Base-by-base conservation (phyloP, 2,329 filamentous ascomycete species). In the Nectriaceae sp. region DNA sequence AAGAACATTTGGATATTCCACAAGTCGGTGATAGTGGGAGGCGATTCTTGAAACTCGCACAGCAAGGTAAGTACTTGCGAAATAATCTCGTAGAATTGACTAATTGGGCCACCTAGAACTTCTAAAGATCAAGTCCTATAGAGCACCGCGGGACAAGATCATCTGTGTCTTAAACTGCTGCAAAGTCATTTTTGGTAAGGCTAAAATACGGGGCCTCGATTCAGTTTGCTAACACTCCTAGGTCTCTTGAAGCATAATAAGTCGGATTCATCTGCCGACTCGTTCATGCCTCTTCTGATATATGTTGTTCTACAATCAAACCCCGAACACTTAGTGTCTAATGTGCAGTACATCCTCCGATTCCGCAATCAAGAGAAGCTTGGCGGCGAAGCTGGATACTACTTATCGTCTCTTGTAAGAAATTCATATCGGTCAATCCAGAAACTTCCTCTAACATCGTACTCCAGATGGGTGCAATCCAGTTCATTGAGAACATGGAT, bases 141-240 rank as follows among this genome's bases (percentile, higher is more conserved):
- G 95, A 58, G 94, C 94, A n/a, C 94, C 94, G 4, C 79, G 94
- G 60, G 94, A 99, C 75, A 99, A 99, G 71, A 94, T 99, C 46
- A 97, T 99, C 42, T 99, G 94, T 69, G 90, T 97, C 39, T 75
- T 99, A 47, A 99, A 99, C 71, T 97, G 92, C 73, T 99, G 94
- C 82, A 99, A 99, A 72, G 95, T 99, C 54, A 97, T 99, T 55
- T 97, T 99, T 70, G 94, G 89, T 90, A 70, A 59, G 79, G 61
- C 18, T 22, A 19, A 10, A 15, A 4, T 6, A n/a, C n/a, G 24
- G 24, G 6, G 5, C 11, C n/a, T 5, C 10, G 15, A 8, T 29
- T 33, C 8, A 11, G 2, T 18, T 41, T 20, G 24, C 44, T 62
- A 33, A 55, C n/a, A 11, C n/a, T 26, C 21, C 11, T 46, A 89